Percentiles rank a stretch among this genome's conserved stretches.
These are phyloP conservation scores for Spathaspora gorwiae DNA, from an alignment of 805 yeast species.

Conservation along the genomic window DNA sequence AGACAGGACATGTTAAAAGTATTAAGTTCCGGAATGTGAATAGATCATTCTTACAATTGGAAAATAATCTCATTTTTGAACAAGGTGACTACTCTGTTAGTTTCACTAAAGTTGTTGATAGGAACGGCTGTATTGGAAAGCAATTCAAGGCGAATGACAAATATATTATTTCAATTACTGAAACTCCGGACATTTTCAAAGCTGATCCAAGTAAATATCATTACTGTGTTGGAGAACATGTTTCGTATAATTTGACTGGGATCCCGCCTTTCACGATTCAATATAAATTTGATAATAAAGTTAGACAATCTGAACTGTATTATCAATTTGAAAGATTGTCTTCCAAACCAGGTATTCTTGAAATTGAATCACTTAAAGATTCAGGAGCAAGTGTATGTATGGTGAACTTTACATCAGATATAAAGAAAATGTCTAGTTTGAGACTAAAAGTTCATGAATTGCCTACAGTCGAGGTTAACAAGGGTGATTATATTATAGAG, in stretches of 20 bases:
- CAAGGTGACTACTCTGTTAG: conserved; percentile 70
- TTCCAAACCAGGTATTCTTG: conserved; percentile 71
- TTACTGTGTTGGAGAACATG: conserved; percentile 91
- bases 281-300: conserved; percentile 65
- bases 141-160: conserved; percentile 34
- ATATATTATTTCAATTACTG: conserved; percentile 60
- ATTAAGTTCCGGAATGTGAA: conserved; percentile 6
- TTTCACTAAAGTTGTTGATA: conserved; percentile 57
- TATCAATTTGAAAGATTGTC: conserved; percentile 61
- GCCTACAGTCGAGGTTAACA: conserved; percentile 76
- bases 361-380: conserved; percentile 67
- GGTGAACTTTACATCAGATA: conserved; percentile 47
- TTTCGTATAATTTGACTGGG: conserved; percentile 72
- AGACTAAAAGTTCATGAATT: conserved; percentile 40
- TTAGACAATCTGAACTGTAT: conserved; percentile 52
- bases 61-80: conserved; percentile 43
- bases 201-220: conserved; percentile 21
- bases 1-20: conserved; percentile 42
- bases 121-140: conserved; percentile 60
- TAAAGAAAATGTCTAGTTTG: conserved; percentile 28
- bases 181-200: conserved; percentile 63
- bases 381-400: conserved; percentile 67
- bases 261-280: conserved; percentile 72
- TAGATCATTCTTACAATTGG: conserved; percentile 15
- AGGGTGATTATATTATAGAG: conserved; percentile 69